Conservation (phyloP, 2,329 filamentous ascomycete species). For the Teratosphaeria destructans region DNA sequence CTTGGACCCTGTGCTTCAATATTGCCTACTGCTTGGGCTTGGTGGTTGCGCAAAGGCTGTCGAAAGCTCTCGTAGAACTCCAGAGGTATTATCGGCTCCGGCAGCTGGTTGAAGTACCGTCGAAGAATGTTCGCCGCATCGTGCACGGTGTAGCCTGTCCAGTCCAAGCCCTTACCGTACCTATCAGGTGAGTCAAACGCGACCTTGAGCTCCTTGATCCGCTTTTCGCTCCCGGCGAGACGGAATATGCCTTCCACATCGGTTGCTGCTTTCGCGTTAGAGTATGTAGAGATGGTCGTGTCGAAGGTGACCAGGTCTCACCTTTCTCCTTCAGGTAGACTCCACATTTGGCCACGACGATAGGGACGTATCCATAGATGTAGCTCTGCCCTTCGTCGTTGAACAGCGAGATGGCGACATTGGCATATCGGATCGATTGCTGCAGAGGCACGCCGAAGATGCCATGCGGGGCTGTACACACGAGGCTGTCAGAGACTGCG, state of each 20-base stretch:
- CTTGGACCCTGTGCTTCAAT: constrained; percentile 55
- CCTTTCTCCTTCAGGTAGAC: constrained; percentile 97
- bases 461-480: constrained; percentile 44
- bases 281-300: constrained; percentile 16
- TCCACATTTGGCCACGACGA: constrained; percentile 95
- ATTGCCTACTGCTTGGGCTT: constrained; percentile 60
- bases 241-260: constrained; percentile 95
- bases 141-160: constrained; percentile 96
- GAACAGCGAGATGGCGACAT: constrained; percentile 92
- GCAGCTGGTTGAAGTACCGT: constrained; percentile 89
- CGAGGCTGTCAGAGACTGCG: not conserved
- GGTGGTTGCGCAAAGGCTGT: constrained; percentile 61
- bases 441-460: constrained; percentile 93
- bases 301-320: constrained; percentile 34
- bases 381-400: constrained; percentile 90
- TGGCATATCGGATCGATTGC: constrained; percentile 92
- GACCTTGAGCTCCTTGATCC: constrained; percentile 90
- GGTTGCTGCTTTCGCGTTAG: constrained; percentile 52
- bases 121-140: constrained; percentile 95
- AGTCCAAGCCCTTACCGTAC: constrained; percentile 93
- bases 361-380: constrained; percentile 96
- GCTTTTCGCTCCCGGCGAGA: constrained; percentile 88
- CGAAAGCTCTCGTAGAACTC: constrained; percentile 89
- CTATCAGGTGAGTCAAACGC: constrained; percentile 90
- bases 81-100: constrained; percentile 90